A percentile compares a stretch with the other conserved stretches of the same genome.
phyloP scores from a whole-genome alignment of 495 filamentous ascomycete genomes.

The Tuber aestivum region DNA sequence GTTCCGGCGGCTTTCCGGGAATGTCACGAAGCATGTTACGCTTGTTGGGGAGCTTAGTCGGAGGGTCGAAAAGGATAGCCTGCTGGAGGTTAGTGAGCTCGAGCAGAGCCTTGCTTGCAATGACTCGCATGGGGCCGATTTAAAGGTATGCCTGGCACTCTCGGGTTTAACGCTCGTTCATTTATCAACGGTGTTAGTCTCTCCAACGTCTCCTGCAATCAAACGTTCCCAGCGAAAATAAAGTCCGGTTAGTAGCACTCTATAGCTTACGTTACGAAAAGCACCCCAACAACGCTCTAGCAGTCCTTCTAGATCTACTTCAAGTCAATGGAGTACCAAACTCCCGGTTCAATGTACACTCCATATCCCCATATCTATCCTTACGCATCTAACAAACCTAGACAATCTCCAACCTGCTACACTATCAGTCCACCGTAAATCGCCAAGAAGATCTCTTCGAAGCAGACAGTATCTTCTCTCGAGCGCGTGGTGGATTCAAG shows the following conservation, averaged over 20 bases:
- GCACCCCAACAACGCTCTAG: constrained; percentile 69
- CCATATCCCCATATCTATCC: constrained; percentile 25
- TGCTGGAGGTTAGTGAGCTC: constrained; percentile 90
- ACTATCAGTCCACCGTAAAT: constrained; percentile 32
- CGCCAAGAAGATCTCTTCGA: constrained; percentile 69
- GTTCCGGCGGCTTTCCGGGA: constrained; percentile 91
- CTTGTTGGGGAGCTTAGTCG: constrained; percentile 88
- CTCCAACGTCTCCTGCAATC: constrained; percentile 78
- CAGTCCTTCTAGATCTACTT: constrained; percentile 78
- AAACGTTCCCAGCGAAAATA: constrained; percentile 66
- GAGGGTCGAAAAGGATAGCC: constrained; percentile 70
- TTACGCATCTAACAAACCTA: constrained; percentile 43
- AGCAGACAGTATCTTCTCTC: constrained; percentile 81
- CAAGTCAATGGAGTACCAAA: constrained; percentile 48
- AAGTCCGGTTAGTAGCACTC: constrained; percentile 79
- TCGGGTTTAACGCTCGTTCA: constrained; percentile 16
- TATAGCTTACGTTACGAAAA: constrained; percentile 90
- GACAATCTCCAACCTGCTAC: constrained; percentile 36
- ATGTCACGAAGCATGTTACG: constrained; percentile 97
- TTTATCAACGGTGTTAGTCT: constrained; percentile 50
- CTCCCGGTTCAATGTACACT: constrained; percentile 48
- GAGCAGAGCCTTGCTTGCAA: constrained; percentile 96
- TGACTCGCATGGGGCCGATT: constrained; percentile 81
- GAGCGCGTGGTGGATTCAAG: constrained; percentile 82
- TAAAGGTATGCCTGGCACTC: constrained; percentile 58